Percentiles rank a stretch among this genome's conserved stretches.
phyloP scores from a whole-genome alignment of 192 early-diverging fungal species.

The Pilaira anomala region DNA sequence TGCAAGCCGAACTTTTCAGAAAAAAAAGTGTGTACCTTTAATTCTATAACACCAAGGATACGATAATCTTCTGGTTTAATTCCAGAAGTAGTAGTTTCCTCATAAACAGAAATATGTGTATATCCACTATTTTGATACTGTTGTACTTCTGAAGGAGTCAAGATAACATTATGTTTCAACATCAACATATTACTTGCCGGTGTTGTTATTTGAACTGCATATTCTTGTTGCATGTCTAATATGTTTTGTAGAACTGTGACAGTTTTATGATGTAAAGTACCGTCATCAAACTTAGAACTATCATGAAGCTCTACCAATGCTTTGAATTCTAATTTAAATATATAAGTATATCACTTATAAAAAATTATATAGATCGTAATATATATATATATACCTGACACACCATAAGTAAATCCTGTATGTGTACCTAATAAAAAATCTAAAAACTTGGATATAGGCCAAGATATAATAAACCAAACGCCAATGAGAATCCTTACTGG shows the following conservation, averaged over 20 bases:
- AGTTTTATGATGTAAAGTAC: slow-evolving; percentile 59
- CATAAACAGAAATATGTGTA: slow-evolving; percentile 5
- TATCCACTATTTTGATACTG: background rate
- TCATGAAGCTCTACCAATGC: slow-evolving; percentile 64
- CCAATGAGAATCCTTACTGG: slow-evolving; percentile 59
- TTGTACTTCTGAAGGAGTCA: slow-evolving; percentile 32
- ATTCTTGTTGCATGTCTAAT: slow-evolving; percentile 61
- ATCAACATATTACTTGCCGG: slow-evolving; percentile 56
- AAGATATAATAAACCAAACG: slow-evolving; percentile 57
- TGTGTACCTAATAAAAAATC: slow-evolving; percentile 78
- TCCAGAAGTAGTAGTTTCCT: background rate
- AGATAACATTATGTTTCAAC: slow-evolving; percentile 44
- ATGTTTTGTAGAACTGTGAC: slow-evolving; percentile 67
- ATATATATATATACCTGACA: slow-evolving; percentile 40
- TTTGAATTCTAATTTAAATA: slow-evolving; percentile 44
- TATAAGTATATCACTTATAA: background rate
- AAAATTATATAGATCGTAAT: background rate
- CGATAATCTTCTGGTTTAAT: background rate
- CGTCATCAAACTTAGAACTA: slow-evolving; percentile 45
- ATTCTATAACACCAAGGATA: slow-evolving; percentile 4
- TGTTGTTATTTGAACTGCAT: slow-evolving; percentile 61
- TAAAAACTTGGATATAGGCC: slow-evolving; percentile 83
- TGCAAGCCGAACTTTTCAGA: background rate
- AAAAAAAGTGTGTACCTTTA: too few species aligned
- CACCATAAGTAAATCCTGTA: slow-evolving; percentile 77